Conservation (phyloP, 1,284 basidiomycete species). For the Trametes pubescens region DNA sequence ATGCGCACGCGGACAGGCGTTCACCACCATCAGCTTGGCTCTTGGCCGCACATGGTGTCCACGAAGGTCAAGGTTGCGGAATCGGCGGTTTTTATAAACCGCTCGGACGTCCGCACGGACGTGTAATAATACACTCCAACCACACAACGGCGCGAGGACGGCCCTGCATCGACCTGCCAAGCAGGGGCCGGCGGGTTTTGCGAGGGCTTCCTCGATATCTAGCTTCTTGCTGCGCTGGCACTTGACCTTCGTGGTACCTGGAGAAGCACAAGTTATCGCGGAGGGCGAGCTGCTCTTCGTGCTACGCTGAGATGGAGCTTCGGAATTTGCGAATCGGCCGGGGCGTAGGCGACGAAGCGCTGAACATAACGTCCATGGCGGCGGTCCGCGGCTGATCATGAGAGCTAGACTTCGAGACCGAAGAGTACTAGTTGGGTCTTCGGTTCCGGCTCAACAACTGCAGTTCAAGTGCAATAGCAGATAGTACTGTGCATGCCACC, state of each 20-base stretch:
- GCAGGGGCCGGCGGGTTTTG: background rate
- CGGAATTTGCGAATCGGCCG: background rate
- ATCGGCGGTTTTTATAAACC: background rate
- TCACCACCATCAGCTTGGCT: background rate
- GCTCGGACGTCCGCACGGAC: no score
- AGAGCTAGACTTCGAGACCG: no score
- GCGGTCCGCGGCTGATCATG: background rate
- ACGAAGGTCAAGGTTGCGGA: background rate
- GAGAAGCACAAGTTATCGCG: background rate
- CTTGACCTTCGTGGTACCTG: conserved; percentile 1
- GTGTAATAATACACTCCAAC: no score
- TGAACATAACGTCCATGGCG: background rate
- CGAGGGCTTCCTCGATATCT: conserved; percentile 9
- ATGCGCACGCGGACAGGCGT: background rate
- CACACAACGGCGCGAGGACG: no score
- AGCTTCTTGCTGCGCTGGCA: background rate
- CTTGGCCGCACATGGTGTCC: background rate
- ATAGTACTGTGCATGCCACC: no score
- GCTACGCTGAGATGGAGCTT: background rate
- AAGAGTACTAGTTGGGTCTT: no score
- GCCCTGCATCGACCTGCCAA: background rate
- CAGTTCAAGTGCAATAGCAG: background rate
- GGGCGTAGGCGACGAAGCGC: background rate
- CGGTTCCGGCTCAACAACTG: no score
- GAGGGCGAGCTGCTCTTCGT: background rate